These are phyloP conservation scores for Talaromyces sp. DNA, from an alignment of 2,329 filamentous ascomycete genomes.

Conservation along the genomic window DNA sequence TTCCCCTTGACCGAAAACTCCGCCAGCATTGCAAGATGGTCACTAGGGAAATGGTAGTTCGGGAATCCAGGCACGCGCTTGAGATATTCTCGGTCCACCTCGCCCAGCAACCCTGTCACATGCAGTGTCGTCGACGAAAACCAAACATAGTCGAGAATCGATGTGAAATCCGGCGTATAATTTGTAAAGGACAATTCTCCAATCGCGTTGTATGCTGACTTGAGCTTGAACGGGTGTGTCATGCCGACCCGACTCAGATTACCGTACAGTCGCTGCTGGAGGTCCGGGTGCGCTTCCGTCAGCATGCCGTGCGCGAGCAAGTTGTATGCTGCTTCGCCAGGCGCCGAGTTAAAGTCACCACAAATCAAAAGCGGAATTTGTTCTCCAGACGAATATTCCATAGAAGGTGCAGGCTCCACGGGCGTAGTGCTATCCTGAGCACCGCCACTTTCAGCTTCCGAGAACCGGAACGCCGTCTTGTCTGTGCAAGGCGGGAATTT, in stretches of 20 bases:
- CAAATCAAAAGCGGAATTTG: slow-evolving; percentile 89
- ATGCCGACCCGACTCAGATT: slow-evolving; percentile 91
- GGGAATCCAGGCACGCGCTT: slow-evolving; percentile 85
- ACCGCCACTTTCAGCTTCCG: slow-evolving; percentile 42
- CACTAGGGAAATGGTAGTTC: slow-evolving; percentile 89
- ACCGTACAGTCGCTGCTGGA: slow-evolving; percentile 78
- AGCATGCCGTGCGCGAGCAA: slow-evolving; percentile 77
- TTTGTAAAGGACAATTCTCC: slow-evolving; percentile 91
- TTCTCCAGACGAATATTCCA: slow-evolving; percentile 77
- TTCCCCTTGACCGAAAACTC: slow-evolving; percentile 84
- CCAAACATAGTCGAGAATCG: slow-evolving; percentile 96
- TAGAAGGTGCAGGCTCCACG: slow-evolving; percentile 66
- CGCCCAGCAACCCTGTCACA: slow-evolving; percentile 75
- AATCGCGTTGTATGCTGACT: slow-evolving; percentile 80
- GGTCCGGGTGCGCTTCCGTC: slow-evolving; percentile 70
- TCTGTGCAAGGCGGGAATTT: slow-evolving; percentile 75
- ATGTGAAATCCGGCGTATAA: slow-evolving; percentile 88
- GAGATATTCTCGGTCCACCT: slow-evolving; percentile 79
- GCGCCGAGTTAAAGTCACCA: slow-evolving; percentile 91
- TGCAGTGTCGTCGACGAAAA: slow-evolving; percentile 88
- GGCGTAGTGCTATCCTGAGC: slow-evolving; percentile 39
- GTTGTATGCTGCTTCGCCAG: slow-evolving; percentile 84
- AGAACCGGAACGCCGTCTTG: slow-evolving; percentile 54
- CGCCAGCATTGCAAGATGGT: slow-evolving; percentile 83
- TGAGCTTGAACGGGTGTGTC: slow-evolving; percentile 87